phyloP scores from a whole-genome alignment of 2,329 filamentous ascomycete species.

The Phialophora chinensis region DNA sequence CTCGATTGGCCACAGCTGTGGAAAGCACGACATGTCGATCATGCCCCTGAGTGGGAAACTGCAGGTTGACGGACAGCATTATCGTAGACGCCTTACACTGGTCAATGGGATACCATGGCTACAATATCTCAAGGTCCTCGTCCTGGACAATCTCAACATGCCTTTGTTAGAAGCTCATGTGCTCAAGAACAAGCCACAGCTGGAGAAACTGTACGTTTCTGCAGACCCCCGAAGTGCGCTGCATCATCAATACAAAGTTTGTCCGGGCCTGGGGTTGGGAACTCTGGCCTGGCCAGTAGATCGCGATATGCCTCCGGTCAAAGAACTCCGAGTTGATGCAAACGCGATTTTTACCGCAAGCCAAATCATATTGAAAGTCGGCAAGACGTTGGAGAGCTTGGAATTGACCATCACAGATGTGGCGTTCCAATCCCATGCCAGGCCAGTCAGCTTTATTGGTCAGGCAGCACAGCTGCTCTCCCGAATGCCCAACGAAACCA shows the following conservation, averaged over 20 bases:
- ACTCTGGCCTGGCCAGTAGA: constrained; percentile 8
- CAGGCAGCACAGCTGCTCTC: constrained; percentile 8
- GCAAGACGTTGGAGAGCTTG: constrained; percentile 26
- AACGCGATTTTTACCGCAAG: constrained; percentile 27
- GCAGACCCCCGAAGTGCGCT: constrained; percentile 31
- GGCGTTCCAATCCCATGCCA: background rate
- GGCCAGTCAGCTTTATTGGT: constrained; percentile 4
- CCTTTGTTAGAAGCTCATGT: constrained; percentile 29
- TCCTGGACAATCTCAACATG: constrained; percentile 35
- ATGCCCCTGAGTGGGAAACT: constrained; percentile 14
- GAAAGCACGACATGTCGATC: constrained; percentile 24
- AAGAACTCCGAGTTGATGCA: constrained; percentile 29
- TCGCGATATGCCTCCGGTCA: constrained; percentile 16
- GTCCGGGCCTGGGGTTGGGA: background rate
- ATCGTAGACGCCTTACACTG: constrained; percentile 11
- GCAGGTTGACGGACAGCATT: constrained; percentile 25
- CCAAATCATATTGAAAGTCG: constrained; percentile 7
- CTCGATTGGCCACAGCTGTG: constrained; percentile 21
- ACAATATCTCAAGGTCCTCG: constrained; percentile 27
- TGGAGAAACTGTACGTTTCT: constrained; percentile 28
- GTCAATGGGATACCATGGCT: constrained; percentile 25
- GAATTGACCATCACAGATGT: constrained; percentile 21
- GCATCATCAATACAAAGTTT: constrained; percentile 20
- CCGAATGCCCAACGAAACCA: background rate
- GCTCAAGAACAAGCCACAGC: constrained; percentile 32